Evolutionary conservation across 768 basidiomycete genomes (phyloP).

Genomic region (Tricholoma terreum): DNA sequence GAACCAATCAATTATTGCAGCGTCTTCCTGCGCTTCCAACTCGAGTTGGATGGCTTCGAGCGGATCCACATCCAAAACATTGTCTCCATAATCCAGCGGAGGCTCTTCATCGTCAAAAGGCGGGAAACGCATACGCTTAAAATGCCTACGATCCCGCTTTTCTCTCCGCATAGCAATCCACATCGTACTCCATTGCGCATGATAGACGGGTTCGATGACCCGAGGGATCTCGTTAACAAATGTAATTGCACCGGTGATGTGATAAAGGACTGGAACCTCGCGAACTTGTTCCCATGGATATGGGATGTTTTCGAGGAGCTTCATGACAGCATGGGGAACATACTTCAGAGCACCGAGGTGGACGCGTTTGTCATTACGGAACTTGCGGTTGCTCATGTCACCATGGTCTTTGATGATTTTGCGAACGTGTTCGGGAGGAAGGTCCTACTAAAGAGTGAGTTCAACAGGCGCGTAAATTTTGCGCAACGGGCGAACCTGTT

Average conservation of each 20-base stretch:
- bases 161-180: slow-evolving; percentile 99
- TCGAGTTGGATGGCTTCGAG: slow-evolving; percentile 97
- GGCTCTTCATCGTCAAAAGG: slow-evolving; percentile 99
- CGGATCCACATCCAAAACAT: slow-evolving; percentile 96
- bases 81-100: slow-evolving; percentile 98
- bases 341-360: slow-evolving; percentile 98
- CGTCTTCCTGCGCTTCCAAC: slow-evolving; percentile 87
- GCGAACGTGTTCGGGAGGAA: slow-evolving; percentile 96
- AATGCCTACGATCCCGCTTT: slow-evolving; percentile 97
- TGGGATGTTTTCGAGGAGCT: slow-evolving; percentile 97
- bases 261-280: slow-evolving; percentile 97
- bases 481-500: slow-evolving; percentile 57
- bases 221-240: slow-evolving; percentile 99
- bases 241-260: slow-evolving; percentile 98
- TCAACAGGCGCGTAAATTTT: slow-evolving; percentile 10
- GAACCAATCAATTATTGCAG: slow-evolving; percentile 94
- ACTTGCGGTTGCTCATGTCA: slow-evolving; percentile 99
- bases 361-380: slow-evolving; percentile 98
- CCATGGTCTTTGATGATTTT: slow-evolving; percentile 99
- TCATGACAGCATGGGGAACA: slow-evolving; percentile 99
- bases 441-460: slow-evolving; percentile 53
- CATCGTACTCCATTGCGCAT: slow-evolving; percentile 99
- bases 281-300: slow-evolving; percentile 99
- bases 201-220: slow-evolving; percentile 95
- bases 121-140: slow-evolving; percentile 99